A percentile compares a stretch with the other conserved stretches of the same genome.
Conservation (phyloP, 2,329 filamentous ascomycete genomes). For the Coleophoma eucalyptorum region DNA sequence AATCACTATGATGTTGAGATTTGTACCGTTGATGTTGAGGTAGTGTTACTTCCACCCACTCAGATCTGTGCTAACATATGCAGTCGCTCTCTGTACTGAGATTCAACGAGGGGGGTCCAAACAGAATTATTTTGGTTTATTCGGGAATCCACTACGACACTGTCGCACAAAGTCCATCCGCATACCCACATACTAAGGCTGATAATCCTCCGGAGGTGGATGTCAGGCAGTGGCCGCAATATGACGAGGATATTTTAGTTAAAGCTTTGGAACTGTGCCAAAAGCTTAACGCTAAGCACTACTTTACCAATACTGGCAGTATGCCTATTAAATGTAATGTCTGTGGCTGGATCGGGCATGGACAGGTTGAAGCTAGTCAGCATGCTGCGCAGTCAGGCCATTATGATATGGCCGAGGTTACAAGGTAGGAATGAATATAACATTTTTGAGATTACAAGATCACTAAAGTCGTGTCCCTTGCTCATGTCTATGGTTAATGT, state of each 20-base stretch:
- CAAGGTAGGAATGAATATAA: not conserved
- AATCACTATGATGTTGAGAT: constrained; percentile 85
- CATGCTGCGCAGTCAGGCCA: constrained; percentile 62
- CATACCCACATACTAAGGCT: constrained; percentile 49
- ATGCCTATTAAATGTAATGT: constrained; percentile 76
- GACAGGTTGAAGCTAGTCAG: constrained; percentile 56
- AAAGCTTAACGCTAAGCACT: constrained; percentile 68
- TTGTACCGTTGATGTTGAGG: constrained; percentile 75
- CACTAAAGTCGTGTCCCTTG: too few relatives aligned
- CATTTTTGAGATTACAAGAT: too few relatives aligned
- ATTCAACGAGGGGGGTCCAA: constrained; percentile 68
- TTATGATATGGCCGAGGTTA: constrained; percentile 50
- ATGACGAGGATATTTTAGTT: constrained; percentile 64
- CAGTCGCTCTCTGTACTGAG: constrained; percentile 44
- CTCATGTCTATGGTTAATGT: too few relatives aligned
- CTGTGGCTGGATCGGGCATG: constrained; percentile 66
- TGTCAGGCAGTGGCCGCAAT: constrained; percentile 51
- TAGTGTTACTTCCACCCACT: constrained; percentile 12
- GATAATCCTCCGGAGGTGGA: constrained; percentile 70
- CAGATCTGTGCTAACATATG: not conserved
- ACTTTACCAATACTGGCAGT: constrained; percentile 83
- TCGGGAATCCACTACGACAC: constrained; percentile 93
- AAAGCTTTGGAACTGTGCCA: constrained; percentile 62
- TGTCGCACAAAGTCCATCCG: constrained; percentile 69
- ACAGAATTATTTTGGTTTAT: constrained; percentile 79